Percentiles rank a stretch among this genome's conserved stretches.
Evolutionary conservation across 1,284 basidiomycete genomes (phyloP).

Genomic region (Ganoderma boninense): DNA sequence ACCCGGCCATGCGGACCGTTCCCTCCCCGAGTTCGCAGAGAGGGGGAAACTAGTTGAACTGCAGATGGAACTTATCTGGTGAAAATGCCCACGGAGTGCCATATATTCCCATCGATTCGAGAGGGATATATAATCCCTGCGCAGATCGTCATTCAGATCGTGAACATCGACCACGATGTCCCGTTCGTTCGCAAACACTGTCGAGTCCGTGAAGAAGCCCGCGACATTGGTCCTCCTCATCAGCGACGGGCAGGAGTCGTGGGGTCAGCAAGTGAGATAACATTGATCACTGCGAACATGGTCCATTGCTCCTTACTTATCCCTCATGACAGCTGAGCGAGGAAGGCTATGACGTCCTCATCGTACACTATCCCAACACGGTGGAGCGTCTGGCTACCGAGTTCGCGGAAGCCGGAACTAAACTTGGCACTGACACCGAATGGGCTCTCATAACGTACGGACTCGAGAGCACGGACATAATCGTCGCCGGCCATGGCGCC

Average conservation of each 20-base stretch:
- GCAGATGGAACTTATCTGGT: background rate
- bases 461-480: conserved; percentile 38
- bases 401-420: conserved; percentile 24
- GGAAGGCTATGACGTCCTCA: conserved; percentile 52
- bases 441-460: conserved; percentile 53
- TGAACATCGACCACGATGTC: conserved; percentile 18
- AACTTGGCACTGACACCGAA: conserved; percentile 23
- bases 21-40: background rate
- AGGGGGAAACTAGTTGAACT: too few species aligned
- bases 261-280: conserved; percentile 50
- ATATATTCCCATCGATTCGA: background rate
- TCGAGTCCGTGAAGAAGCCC: conserved; percentile 40
- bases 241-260: conserved; percentile 39
- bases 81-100: background rate
- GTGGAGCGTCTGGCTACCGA: conserved; percentile 30
- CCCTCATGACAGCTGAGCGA: conserved; percentile 47
- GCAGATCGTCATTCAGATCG: background rate
- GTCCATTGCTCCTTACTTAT: conserved; percentile 8
- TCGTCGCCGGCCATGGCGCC: conserved; percentile 24
- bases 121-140: background rate
- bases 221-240: conserved; percentile 42
- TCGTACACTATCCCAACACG: conserved; percentile 42
- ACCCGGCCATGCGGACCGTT: background rate
- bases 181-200: conserved; percentile 36
- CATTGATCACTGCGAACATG: background rate